phyloP scores from a whole-genome alignment of 2,329 filamentous ascomycete genomes.

The Aspergillus glaucus region DNA sequence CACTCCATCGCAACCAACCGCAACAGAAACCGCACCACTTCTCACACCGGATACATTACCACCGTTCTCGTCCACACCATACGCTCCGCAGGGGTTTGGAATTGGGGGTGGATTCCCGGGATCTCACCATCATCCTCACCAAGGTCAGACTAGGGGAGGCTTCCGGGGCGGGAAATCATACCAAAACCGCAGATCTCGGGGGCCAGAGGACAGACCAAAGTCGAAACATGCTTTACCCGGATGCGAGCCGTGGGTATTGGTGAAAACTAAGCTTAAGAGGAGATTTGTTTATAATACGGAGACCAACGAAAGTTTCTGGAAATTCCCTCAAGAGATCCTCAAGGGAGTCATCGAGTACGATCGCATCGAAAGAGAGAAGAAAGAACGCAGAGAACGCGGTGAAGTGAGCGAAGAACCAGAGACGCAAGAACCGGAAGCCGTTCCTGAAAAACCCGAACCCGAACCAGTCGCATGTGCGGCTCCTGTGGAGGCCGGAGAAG shows the following conservation, averaged over 20 bases:
- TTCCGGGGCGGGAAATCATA: constrained; percentile 48
- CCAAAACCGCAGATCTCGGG: constrained; percentile 57
- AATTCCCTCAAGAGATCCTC: constrained; percentile 81
- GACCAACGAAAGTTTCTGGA: constrained; percentile 90
- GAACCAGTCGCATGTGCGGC: constrained; percentile 15
- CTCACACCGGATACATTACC: constrained; percentile 29
- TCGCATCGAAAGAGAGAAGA: constrained; percentile 63
- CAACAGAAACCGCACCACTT: constrained; percentile 21
- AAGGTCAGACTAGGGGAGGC: constrained; percentile 41
- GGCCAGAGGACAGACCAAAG: constrained; percentile 73
- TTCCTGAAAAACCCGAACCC: constrained; percentile 4
- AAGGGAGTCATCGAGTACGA: constrained; percentile 65
- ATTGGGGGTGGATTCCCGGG: constrained; percentile 9
- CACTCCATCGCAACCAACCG: constrained; percentile 20
- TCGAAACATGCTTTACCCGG: constrained; percentile 72
- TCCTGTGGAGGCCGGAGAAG: constrained; percentile 36
- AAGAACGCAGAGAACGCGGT: constrained; percentile 46
- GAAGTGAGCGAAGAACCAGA: constrained; percentile 19
- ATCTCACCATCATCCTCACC: constrained; percentile 29
- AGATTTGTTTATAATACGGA: constrained; percentile 84
- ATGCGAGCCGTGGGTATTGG: constrained; percentile 79
- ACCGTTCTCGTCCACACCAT: constrained; percentile 32
- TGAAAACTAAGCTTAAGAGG: constrained; percentile 85
- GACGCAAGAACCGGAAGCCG: constrained; percentile 12
- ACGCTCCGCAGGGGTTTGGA: constrained; percentile 20